Conservation (phyloP, 495 filamentous ascomycete species). For the Penicillium coprophilum region DNA sequence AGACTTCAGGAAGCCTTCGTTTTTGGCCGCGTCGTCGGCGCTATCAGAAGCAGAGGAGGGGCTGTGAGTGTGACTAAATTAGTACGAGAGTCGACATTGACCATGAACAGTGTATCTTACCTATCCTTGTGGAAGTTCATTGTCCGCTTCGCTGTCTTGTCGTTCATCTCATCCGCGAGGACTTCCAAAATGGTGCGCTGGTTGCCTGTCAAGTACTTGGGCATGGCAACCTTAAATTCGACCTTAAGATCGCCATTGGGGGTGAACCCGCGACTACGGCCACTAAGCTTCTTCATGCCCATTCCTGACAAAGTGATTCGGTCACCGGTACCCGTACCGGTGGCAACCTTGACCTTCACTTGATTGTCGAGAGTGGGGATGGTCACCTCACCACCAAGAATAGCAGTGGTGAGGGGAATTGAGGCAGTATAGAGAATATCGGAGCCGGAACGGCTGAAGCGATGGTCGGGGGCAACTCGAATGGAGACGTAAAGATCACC, state of each 20-base stretch:
- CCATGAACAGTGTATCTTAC: constrained; percentile 30
- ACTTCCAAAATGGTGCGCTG: constrained; percentile 91
- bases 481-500: constrained; percentile 90
- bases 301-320: constrained; percentile 79
- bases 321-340: constrained; percentile 90
- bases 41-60: constrained; percentile 17
- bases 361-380: constrained; percentile 89
- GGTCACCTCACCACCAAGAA: constrained; percentile 84
- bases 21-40: constrained; percentile 54
- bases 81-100: constrained; percentile 1
- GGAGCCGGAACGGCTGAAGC: constrained; percentile 80
- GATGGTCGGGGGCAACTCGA: constrained; percentile 75
- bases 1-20: constrained; percentile 83
- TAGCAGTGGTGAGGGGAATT: constrained; percentile 87
- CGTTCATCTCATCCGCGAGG: constrained; percentile 90
- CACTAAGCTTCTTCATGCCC: constrained; percentile 83
- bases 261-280: constrained; percentile 48
- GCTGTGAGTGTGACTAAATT: constrained; percentile 6
- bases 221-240: constrained; percentile 93
- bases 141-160: constrained; percentile 85
- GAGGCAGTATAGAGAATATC: constrained; percentile 91
- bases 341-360: constrained; percentile 81
- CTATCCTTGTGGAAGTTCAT: constrained; percentile 67
- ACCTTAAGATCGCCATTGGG: constrained; percentile 79
- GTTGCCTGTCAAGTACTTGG: constrained; percentile 84